These are phyloP conservation scores for Croton laevigatus DNA, from an alignment of 441 rosid genomes.

Conservation along the genomic window DNA sequence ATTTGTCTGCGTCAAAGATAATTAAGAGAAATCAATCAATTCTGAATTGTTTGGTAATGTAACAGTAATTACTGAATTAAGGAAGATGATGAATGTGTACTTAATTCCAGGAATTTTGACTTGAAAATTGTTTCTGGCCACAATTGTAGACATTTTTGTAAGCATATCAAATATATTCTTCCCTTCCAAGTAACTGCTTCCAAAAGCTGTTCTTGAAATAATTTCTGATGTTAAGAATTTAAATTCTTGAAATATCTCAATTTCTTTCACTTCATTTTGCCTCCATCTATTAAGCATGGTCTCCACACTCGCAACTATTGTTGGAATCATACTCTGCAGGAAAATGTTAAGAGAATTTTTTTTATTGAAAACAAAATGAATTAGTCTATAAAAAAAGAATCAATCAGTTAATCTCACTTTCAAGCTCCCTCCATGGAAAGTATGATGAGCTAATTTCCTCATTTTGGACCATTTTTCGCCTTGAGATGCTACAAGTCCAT, in stretches of 20 bases:
- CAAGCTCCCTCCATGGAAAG: slow-evolving; percentile 37
- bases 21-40: too few species aligned
- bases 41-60: background rate
- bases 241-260: slow-evolving; percentile 32
- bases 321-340: slow-evolving; percentile 13
- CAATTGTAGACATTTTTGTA: slow-evolving; percentile 14
- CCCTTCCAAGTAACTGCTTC: slow-evolving; percentile 28
- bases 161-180: slow-evolving; percentile 27
- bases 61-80: background rate
- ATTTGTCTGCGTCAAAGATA: slow-evolving; percentile 18
- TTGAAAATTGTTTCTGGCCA: slow-evolving; percentile 19
- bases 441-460: slow-evolving; percentile 39
- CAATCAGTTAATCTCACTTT: slow-evolving; percentile 19
- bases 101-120: slow-evolving; percentile 20
- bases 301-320: slow-evolving; percentile 23
- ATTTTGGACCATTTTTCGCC: slow-evolving; percentile 37
- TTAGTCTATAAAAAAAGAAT: too few species aligned
- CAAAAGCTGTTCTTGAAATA: slow-evolving; percentile 23
- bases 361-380: too few species aligned
- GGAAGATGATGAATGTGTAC: background rate
- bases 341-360: background rate
- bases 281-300: slow-evolving; percentile 36
- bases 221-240: slow-evolving; percentile 24
- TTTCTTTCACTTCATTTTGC: slow-evolving; percentile 26
- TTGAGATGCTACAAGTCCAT: slow-evolving; percentile 29